These are phyloP conservation scores for Citrus inodora DNA, from an alignment of 345 rosid species.

Conservation along the genomic window DNA sequence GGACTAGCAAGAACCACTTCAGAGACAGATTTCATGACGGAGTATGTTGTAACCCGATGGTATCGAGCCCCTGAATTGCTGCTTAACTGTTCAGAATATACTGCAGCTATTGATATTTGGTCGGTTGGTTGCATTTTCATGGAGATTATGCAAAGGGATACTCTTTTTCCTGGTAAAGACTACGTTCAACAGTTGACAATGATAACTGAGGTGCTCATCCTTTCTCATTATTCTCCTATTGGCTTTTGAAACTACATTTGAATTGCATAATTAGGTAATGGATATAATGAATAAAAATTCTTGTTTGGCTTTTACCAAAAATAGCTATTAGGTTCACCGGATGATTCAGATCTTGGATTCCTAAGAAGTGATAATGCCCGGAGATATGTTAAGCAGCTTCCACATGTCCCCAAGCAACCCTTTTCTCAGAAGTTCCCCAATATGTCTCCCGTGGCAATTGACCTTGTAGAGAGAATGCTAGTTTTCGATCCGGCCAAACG, in stretches of 20 bases:
- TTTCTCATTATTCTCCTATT: background rate
- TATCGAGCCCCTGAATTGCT: slow-evolving; percentile 79
- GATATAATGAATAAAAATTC: background rate
- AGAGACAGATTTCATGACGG: slow-evolving; percentile 89
- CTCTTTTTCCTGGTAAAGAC: slow-evolving; percentile 85
- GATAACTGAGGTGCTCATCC: slow-evolving; percentile 65
- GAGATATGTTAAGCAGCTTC: slow-evolving; percentile 78
- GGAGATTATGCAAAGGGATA: slow-evolving; percentile 73
- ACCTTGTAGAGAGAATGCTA: slow-evolving; percentile 85
- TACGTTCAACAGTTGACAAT: slow-evolving; percentile 79
- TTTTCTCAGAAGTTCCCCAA: slow-evolving; percentile 62
- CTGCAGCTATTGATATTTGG: slow-evolving; percentile 89
- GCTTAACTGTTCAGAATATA: slow-evolving; percentile 67
- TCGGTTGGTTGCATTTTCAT: slow-evolving; percentile 92
- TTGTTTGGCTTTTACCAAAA: slow-evolving; percentile 7
- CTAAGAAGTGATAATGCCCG: slow-evolving; percentile 79
- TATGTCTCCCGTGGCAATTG: slow-evolving; percentile 60
- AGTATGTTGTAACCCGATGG: slow-evolving; percentile 79
- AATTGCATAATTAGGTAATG: background rate
- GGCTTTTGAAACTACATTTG: background rate
- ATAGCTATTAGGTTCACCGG: slow-evolving; percentile 82
- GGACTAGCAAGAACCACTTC: slow-evolving; percentile 88
- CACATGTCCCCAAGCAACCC: slow-evolving; percentile 61
- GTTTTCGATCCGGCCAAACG: slow-evolving; percentile 85
- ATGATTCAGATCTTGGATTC: slow-evolving; percentile 82